A percentile compares a stretch with the other conserved stretches of the same genome.
Evolutionary conservation across 2,329 filamentous ascomycete genomes (phyloP).

Genomic region (Epichloe festucae): DNA sequence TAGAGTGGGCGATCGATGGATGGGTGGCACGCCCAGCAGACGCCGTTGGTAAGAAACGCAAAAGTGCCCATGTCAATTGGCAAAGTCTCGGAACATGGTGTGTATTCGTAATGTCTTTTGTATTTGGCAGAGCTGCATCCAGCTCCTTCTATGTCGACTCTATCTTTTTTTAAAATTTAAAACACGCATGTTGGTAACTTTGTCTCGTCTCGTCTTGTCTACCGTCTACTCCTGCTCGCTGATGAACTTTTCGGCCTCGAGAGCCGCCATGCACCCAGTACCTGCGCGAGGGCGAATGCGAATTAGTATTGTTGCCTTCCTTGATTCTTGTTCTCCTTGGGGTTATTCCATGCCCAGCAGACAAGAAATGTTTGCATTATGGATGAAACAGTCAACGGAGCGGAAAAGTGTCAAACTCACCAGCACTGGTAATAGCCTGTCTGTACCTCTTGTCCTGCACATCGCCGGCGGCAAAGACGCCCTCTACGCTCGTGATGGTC

Average conservation of each 20-base stretch:
- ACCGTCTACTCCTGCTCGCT: slow-evolving; percentile 52
- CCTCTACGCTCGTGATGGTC: slow-evolving; percentile 73
- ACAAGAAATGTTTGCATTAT: too few relatives aligned
- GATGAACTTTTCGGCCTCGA: slow-evolving; percentile 91
- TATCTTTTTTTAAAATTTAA: neutral
- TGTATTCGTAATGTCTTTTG: neutral
- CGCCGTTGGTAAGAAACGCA: too few relatives aligned
- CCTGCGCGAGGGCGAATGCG: slow-evolving; percentile 34
- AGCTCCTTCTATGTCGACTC: neutral
- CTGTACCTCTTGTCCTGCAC: slow-evolving; percentile 98
- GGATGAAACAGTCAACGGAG: neutral
- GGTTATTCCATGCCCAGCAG: too few relatives aligned
- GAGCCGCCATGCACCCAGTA: slow-evolving; percentile 85
- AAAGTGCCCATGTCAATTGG: too few relatives aligned
- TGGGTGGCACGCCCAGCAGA: too few relatives aligned
- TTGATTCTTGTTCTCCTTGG: neutral
- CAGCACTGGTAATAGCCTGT: slow-evolving; percentile 94
- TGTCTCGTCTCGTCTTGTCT: neutral
- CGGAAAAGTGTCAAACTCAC: slow-evolving; percentile 36
- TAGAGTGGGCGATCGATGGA: too few relatives aligned
- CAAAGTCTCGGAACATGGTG: too few relatives aligned
- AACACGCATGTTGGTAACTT: neutral
- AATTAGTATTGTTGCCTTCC: neutral
- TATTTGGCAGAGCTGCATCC: neutral
- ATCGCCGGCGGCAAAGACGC: slow-evolving; percentile 92